Evolutionary conservation across 2,329 filamentous ascomycete genomes (phyloP).

Genomic region (Rasamsonia emersonii): DNA sequence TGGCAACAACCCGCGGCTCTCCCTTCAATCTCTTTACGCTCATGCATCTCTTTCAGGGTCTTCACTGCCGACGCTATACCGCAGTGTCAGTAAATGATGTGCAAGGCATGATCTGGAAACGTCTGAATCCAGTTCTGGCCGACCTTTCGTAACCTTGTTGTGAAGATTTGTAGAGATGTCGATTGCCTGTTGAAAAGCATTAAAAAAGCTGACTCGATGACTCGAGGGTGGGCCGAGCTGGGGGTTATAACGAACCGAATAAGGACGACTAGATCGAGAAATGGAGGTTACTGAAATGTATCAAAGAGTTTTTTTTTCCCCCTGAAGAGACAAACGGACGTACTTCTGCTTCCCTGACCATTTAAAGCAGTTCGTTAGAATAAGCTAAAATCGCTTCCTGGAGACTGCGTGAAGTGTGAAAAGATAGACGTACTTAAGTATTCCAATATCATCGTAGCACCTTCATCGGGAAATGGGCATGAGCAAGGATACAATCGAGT

Average conservation of each 20-base stretch:
- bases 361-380: too few relatives aligned
- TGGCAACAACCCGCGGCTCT: conserved; percentile 41
- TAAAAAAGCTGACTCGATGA: not conserved
- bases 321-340: too few relatives aligned
- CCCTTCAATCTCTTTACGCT: conserved; percentile 51
- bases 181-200: conserved; percentile 32
- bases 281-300: too few relatives aligned
- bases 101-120: conserved; percentile 9
- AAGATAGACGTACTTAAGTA: conserved; percentile 39
- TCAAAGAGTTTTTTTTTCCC: too few relatives aligned
- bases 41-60: conserved; percentile 54
- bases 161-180: conserved; percentile 55
- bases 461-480: conserved; percentile 14
- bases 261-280: conserved; percentile 41
- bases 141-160: conserved; percentile 51
- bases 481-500: too few relatives aligned
- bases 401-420: too few relatives aligned
- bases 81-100: conserved; percentile 4
- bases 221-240: not conserved
- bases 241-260: conserved; percentile 35
- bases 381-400: too few relatives aligned
- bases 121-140: conserved; percentile 1
- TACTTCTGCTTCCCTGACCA: conserved; percentile 43
- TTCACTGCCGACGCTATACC: conserved; percentile 48
- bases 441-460: conserved; percentile 38